phyloP scores from a whole-genome alignment of 805 yeast genomes.

The Clavispora santaluciae region DNA sequence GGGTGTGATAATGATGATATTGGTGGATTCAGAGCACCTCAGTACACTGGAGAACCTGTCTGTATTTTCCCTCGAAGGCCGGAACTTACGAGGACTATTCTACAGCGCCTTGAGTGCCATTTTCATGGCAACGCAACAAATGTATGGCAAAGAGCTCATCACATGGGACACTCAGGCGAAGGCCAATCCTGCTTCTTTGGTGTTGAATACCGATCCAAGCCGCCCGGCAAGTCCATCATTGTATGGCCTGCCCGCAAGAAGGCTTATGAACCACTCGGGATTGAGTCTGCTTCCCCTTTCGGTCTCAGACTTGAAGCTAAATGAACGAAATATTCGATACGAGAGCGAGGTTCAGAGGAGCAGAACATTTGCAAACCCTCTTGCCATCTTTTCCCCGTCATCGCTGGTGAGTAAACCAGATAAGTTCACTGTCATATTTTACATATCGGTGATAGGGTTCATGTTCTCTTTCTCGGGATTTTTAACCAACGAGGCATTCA shows the following conservation, averaged over 20 bases:
- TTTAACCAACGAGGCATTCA: constrained; percentile 54
- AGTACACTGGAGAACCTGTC: background rate
- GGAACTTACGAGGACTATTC: constrained; percentile 54
- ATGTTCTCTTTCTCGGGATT: constrained; percentile 71
- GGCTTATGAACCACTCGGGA: constrained; percentile 15
- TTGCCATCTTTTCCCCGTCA: constrained; percentile 7
- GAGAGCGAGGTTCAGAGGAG: constrained; percentile 9
- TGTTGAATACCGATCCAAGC: constrained; percentile 20
- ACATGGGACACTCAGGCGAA: constrained; percentile 42
- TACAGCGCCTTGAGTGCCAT: constrained; percentile 66
- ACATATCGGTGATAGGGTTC: constrained; percentile 73
- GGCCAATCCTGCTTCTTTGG: constrained; percentile 23
- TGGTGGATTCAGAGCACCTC: constrained; percentile 19
- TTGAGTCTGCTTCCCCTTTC: constrained; percentile 28
- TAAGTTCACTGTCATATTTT: constrained; percentile 73
- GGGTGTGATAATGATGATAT: constrained; percentile 50
- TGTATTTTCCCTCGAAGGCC: constrained; percentile 10
- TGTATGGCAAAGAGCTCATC: constrained; percentile 78
- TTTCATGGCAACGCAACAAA: constrained; percentile 80
- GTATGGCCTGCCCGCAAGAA: background rate
- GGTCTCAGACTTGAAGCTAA: constrained; percentile 27
- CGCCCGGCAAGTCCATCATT: constrained; percentile 16
- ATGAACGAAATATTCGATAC: constrained; percentile 13
- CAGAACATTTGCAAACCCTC: constrained; percentile 18
- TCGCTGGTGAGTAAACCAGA: constrained; percentile 50